Evolutionary conservation across 2,329 filamentous ascomycete genomes (phyloP).

Genomic region (Gremmenia infestans): DNA sequence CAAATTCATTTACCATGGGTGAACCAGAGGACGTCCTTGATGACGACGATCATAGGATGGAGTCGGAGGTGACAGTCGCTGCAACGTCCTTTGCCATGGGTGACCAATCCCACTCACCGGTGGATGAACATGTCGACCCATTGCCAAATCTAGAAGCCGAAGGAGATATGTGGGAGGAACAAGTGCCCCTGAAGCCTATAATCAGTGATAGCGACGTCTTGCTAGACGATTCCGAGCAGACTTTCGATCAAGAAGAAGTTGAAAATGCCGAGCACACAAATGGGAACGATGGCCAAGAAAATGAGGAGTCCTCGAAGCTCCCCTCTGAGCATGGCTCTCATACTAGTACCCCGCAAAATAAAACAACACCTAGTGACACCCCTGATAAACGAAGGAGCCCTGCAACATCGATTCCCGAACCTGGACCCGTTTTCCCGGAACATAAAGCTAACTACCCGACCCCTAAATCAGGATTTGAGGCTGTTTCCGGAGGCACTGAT

Average conservation of each 20-base stretch:
- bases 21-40: slow-evolving; percentile 13
- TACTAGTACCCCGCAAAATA: neutral
- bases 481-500: neutral
- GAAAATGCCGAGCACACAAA: neutral
- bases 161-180: slow-evolving; percentile 5
- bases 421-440: neutral
- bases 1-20: no score
- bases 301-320: neutral
- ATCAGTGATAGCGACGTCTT: neutral
- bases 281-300: neutral
- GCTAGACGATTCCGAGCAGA: neutral
- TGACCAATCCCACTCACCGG: neutral
- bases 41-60: slow-evolving; percentile 19
- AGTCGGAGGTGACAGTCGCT: slow-evolving; percentile 12
- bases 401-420: slow-evolving; percentile 3
- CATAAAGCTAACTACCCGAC: neutral
- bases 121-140: neutral
- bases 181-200: neutral
- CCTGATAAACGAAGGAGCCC: slow-evolving; percentile 10
- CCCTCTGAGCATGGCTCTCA: slow-evolving; percentile 1
- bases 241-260: neutral
- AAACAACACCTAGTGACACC: neutral
- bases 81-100: slow-evolving; percentile 14
- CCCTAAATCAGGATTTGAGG: neutral
- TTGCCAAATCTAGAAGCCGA: neutral